Conservation (phyloP, 768 basidiomycete species). For the Rhodotorula babjevae region DNA sequence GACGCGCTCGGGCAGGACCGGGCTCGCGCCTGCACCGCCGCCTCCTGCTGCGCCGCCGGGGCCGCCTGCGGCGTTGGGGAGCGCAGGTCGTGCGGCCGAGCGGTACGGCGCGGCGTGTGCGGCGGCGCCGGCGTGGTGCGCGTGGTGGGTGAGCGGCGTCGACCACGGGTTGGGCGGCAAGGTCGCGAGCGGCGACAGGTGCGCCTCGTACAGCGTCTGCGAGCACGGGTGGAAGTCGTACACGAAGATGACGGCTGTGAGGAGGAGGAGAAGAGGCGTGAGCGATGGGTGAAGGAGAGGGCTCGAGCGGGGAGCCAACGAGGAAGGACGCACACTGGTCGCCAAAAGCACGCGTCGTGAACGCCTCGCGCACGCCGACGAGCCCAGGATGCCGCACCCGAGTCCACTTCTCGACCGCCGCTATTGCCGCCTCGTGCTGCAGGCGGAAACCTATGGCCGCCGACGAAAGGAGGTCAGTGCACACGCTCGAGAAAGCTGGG, state of each 20-base stretch:
- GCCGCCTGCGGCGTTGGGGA: conserved; percentile 56
- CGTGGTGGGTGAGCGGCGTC: conserved; percentile 59
- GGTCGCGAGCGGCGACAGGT: conserved; percentile 55
- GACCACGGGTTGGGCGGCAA: conserved; percentile 40
- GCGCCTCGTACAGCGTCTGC: conserved; percentile 68
- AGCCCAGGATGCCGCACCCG: conserved; percentile 79
- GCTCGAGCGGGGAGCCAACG: neutral
- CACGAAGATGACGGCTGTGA: conserved; percentile 76
- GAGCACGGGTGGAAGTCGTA: conserved; percentile 84
- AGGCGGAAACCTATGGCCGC: conserved; percentile 70
- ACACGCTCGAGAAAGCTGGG: no score
- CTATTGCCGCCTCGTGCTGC: conserved; percentile 73
- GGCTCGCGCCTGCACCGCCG: conserved; percentile 35
- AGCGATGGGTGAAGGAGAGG: neutral
- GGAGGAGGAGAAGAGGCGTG: no score
- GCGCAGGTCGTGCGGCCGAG: conserved; percentile 50
- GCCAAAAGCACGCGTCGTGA: conserved; percentile 86
- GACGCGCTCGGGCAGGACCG: conserved; percentile 71
- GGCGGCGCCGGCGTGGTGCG: conserved; percentile 48
- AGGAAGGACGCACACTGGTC: conserved; percentile 68
- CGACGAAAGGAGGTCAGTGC: neutral
- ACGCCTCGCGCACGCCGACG: conserved; percentile 78
- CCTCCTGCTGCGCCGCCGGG: conserved; percentile 17
- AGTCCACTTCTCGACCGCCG: conserved; percentile 77
- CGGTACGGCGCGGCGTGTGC: conserved; percentile 44